Evolutionary conservation across 805 yeast genomes (phyloP), one percentile per base, ranked within the genome.

Genomic region (Schwanniomyces sp.): DNA sequence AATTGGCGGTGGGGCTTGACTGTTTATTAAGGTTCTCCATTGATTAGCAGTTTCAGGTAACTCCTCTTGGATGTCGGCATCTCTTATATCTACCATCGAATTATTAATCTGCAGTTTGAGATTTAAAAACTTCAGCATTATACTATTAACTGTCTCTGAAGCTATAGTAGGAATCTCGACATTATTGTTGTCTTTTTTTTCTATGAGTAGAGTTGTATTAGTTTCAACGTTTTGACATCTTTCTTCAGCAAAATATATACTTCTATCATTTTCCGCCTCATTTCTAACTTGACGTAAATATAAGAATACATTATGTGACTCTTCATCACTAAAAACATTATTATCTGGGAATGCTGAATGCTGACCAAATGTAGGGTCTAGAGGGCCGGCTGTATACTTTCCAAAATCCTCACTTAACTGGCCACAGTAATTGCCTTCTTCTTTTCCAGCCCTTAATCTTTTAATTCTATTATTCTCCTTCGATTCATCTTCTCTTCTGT

Each of bases 11-110:
- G 75, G 70, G 0, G 57, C 56, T 36, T 50, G 52, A 9, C 62
- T 56, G 37, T 66, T 50, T 8, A 72, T 59, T 26, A 51, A 52
- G 34, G 57, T 52, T 17, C 75, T 54, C 76, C 77, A 72, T 40
- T 54, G 47, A 26, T 51, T 53, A 5, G 69, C 65, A 0, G 64
- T 57, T 32, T 46, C 47, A 6, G 73, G 72, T 1, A 59, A 40
- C 3, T 8, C 21, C 36, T 14, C 14, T 16, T 32, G 36, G 4
- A 12, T 12, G 7, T 32, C 8, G 8, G 44, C 39, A 25, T n/a
- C 12, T 17, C 27, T 28, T 8, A 44, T 17, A 5, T 18, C 34
- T 14, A 16, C 32, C 43, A 27, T 42, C 41, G 28, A 30, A 18
- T 28, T 30, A 9, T 12, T 27, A 11, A 7, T 24, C 11, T 29